These are phyloP conservation scores for Paraleonurus japonicus DNA, from an alignment of 257 asterid species.

Conservation along the genomic window DNA sequence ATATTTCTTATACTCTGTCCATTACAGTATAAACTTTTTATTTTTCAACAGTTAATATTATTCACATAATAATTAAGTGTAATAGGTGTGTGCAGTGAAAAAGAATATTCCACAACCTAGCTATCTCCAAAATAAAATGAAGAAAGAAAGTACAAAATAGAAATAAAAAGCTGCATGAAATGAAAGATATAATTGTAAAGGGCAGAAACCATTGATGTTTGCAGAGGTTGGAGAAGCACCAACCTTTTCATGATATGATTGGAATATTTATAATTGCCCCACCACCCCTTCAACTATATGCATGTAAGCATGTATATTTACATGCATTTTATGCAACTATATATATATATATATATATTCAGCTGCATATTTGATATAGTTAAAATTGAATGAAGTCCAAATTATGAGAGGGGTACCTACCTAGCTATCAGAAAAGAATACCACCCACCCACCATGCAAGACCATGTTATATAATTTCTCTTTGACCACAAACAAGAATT, in stretches of 20 bases:
- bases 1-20: too few species aligned
- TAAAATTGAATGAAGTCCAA: neutral
- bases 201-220: conserved; percentile 6
- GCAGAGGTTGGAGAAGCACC: conserved; percentile 29
- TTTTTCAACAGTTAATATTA: too few species aligned
- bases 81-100: neutral
- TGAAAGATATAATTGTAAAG: neutral
- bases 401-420: neutral
- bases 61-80: neutral
- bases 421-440: conserved; percentile 16
- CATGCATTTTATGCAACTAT: too few species aligned
- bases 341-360: too few species aligned
- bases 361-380: conserved; percentile 1
- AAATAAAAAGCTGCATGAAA: conserved; percentile 21
- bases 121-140: neutral
- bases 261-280: conserved; percentile 33
- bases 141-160: neutral
- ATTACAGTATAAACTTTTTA: too few species aligned
- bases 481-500: conserved; percentile 28
- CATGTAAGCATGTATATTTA: neutral
- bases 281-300: neutral
- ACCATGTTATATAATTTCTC: conserved; percentile 24
- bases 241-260: conserved; percentile 38
- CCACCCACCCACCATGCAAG: conserved; percentile 37
- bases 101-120: conserved; percentile 20